phyloP scores from a whole-genome alignment of 331 rosid species.

The Phaseolus coccineus region DNA sequence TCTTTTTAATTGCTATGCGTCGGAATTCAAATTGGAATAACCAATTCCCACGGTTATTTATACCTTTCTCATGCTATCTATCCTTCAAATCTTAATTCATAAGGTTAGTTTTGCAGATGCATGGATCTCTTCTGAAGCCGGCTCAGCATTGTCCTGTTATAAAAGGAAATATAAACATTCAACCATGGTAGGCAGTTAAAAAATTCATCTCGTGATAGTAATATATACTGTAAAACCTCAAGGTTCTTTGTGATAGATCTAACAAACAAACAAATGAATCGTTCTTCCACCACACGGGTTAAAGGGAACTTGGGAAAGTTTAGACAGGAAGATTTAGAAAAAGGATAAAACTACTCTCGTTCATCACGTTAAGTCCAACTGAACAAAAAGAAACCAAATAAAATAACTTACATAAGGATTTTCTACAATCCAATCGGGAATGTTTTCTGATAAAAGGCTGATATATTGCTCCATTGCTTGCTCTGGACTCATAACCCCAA shows the following conservation, averaged over 20 bases:
- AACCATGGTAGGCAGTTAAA: neutral
- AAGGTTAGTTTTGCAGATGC: constrained; percentile 39
- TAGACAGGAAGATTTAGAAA: neutral
- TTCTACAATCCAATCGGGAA: constrained; percentile 63
- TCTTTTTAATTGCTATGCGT: neutral
- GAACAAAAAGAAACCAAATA: neutral
- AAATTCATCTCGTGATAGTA: neutral
- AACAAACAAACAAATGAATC: neutral
- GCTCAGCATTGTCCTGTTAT: constrained; percentile 37
- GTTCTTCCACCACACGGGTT: neutral
- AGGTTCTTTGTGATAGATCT: neutral
- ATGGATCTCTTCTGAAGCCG: constrained; percentile 34
- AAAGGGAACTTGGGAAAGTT: neutral
- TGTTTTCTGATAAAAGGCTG: constrained; percentile 61
- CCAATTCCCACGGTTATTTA: neutral
- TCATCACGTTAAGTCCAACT: neutral
- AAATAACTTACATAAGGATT: constrained; percentile 51
- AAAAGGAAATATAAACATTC: neutral
- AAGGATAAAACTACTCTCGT: neutral
- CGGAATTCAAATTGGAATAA: neutral
- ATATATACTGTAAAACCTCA: too few species aligned
- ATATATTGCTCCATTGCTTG: constrained; percentile 74
- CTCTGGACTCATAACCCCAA: constrained; percentile 74
- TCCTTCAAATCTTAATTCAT: constrained; percentile 29
- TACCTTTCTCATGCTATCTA: constrained; percentile 42